phyloP scores from a whole-genome alignment of 441 rosid species.

The Euphorbia schlechtendalii region DNA sequence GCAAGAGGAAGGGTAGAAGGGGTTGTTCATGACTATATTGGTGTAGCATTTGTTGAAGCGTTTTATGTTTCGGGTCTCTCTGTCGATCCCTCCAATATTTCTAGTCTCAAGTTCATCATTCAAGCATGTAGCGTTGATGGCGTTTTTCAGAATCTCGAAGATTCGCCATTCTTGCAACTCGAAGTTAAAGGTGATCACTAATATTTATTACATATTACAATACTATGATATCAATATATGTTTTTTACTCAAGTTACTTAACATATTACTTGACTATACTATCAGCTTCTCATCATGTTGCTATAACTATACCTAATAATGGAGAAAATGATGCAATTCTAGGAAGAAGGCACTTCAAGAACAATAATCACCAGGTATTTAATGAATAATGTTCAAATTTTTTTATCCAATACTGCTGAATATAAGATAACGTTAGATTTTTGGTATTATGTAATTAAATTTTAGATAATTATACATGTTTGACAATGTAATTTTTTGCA shows the following conservation, averaged over 20 bases:
- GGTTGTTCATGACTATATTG: conserved; percentile 33
- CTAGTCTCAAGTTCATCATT: conserved; percentile 43
- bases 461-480: no score
- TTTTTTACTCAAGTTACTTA: neutral
- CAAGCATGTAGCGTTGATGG: conserved; percentile 47
- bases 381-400: neutral
- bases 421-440: no score
- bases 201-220: no score
- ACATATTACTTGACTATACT: neutral
- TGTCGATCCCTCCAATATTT: conserved; percentile 31
- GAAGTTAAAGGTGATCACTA: conserved; percentile 25
- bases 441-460: no score
- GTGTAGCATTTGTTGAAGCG: conserved; percentile 44
- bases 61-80: no score
- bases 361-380: neutral
- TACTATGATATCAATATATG: no score
- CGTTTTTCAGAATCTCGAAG: conserved; percentile 30
- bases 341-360: conserved; percentile 1
- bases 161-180: conserved; percentile 40
- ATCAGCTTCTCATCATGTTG: conserved; percentile 6
- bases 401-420: no score
- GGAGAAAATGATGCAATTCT: neutral
- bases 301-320: neutral
- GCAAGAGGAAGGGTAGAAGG: no score
- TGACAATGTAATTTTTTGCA: neutral